Evolutionary conservation across 805 yeast species (phyloP).

Genomic region (Saturnispora hagleri): DNA sequence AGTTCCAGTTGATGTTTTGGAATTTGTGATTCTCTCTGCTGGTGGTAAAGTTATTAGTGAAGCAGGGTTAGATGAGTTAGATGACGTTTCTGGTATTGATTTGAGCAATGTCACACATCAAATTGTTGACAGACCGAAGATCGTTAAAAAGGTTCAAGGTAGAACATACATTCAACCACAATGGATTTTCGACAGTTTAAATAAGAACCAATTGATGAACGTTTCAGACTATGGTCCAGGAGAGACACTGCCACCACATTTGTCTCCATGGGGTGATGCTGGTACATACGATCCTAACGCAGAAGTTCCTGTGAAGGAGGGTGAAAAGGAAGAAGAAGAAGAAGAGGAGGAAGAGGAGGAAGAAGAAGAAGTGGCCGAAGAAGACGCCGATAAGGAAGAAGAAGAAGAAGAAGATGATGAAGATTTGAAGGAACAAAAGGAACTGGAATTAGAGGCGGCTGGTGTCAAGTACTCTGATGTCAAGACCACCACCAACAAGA

Average conservation of each 20-base stretch:
- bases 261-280: slow-evolving; percentile 98
- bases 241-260: slow-evolving; percentile 89
- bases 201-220: slow-evolving; percentile 63
- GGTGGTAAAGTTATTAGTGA: slow-evolving; percentile 87
- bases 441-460: slow-evolving; percentile 81
- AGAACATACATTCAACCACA: slow-evolving; percentile 95
- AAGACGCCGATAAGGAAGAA: slow-evolving; percentile 43
- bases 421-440: slow-evolving; percentile 57
- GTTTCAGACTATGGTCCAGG: slow-evolving; percentile 88
- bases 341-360: slow-evolving; percentile 32
- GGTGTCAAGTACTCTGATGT: slow-evolving; percentile 72
- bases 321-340: slow-evolving; percentile 35
- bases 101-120: slow-evolving; percentile 79
- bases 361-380: slow-evolving; percentile 42
- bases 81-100: slow-evolving; percentile 42
- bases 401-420: slow-evolving; percentile 42
- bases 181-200: slow-evolving; percentile 91
- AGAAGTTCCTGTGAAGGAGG: slow-evolving; percentile 31
- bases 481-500: slow-evolving; percentile 27
- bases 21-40: slow-evolving; percentile 74
- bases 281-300: slow-evolving; percentile 82
- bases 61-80: slow-evolving; percentile 70
- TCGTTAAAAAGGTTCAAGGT: slow-evolving; percentile 71
- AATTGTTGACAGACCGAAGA: slow-evolving; percentile 84
- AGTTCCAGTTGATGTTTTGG: slow-evolving; percentile 86